Conservation (phyloP, 192 early-diverging fungal genomes). For the Backusella circina region DNA sequence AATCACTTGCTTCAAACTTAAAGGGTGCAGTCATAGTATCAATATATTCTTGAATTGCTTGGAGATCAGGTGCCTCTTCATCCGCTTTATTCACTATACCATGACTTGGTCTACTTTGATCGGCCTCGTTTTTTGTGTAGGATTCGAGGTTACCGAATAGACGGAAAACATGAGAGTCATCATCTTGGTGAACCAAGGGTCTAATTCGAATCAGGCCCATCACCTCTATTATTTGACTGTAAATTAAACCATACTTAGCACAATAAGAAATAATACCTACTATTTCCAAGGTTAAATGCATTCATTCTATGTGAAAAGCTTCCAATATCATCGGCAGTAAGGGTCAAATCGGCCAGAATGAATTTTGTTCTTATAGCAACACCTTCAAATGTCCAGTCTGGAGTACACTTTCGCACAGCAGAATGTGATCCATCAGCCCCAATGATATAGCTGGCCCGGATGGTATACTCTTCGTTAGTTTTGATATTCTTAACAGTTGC, state of each 20-base stretch:
- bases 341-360: slow-evolving; percentile 19
- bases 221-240: background rate
- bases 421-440: slow-evolving; percentile 37
- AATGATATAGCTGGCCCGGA: slow-evolving; percentile 21
- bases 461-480: background rate
- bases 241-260: background rate
- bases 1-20: background rate
- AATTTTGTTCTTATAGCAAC: slow-evolving; percentile 3
- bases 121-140: background rate
- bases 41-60: slow-evolving; percentile 8
- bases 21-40: background rate
- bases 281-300: background rate
- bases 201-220: slow-evolving; percentile 3
- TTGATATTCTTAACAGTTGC: slow-evolving; percentile 1
- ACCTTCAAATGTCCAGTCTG: slow-evolving; percentile 29
- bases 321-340: slow-evolving; percentile 9
- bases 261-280: background rate
- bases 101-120: background rate
- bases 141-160: slow-evolving; percentile 4
- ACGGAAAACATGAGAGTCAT: background rate
- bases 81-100: slow-evolving; percentile 1
- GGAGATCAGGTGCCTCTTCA: background rate
- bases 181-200: background rate
- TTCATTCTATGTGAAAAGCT: background rate
- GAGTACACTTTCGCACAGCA: slow-evolving; percentile 15